Base-by-base conservation (phyloP, 768 basidiomycete species). In the Xerocomus potaroensis region DNA sequence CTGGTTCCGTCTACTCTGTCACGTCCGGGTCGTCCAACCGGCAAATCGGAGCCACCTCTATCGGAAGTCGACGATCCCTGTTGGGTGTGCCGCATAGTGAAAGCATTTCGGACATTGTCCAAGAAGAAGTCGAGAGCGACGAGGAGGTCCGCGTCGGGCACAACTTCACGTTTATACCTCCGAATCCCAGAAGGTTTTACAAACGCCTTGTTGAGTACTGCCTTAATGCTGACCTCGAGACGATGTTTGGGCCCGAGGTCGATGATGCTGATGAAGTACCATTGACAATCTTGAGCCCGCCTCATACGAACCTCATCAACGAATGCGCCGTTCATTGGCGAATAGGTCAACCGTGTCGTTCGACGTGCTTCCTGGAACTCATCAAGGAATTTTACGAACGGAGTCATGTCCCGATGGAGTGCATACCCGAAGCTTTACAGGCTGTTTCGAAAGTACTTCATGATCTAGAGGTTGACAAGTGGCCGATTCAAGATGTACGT, bases 231-330 rank as follows among this genome's bases (percentile, higher is more conserved):
- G 96, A 99, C 63, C 72, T 98, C 48, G 90, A 91, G 60, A 79
- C 83, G 30, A 91, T 99, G 88, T 75, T 87, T 40, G 86, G 86
- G 37, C 87, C 90, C 5, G 87, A 88, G 47, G 84, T 97, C n/a
- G 86, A 91, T 37, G 91, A 92, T 55, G 87, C 91, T 56, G 91
- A 97, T 55, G 93, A 98, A 69, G 95, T 99, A 14, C 90, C 93
- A 0, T 71, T 98, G 30, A 89, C 91, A 7, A 97, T 99, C 47
- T 69, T 99, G 15, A 91, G 91, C 4, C 61, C 77, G 1, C 63
- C 77, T 10, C 91, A 97, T 61, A 73, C 91, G 33, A 86, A 88
- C 47, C 71, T 99, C 30, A 77, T 97, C 55, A 85, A 84, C 47
- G 89, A 94, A 56, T 93, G 91, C 56, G 91, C 91, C 3, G 55